Evolutionary conservation across 495 filamentous ascomycete species (phyloP), one percentile per base, ranked within the genome.

Genomic region (Astrothelium subdiscretum): DNA sequence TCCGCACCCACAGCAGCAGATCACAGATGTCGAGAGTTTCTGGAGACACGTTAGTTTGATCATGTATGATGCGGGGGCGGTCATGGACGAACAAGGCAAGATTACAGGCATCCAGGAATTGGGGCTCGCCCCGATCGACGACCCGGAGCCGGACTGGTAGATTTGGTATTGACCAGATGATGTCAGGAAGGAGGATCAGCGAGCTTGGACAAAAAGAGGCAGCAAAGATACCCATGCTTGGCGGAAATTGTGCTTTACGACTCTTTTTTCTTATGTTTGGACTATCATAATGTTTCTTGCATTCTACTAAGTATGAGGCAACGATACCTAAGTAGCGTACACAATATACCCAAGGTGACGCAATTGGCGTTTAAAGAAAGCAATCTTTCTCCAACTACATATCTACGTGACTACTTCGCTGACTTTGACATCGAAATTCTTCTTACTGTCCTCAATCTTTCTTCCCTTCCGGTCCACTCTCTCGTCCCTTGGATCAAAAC

Each of bases 401-500:
- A 6, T 26, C 27, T 35, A 62, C 51, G 20, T 31, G 35, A 29
- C 26, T 3, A 32, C 58, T 35, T 62, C 62, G 13, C 40, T 52
- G 2, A 52, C 62, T 59, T 62, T 48, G n/a, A 15, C n/a, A 10
- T 48, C 5, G 20, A 20, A 10, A 48, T 22, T 61, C 12, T 62
- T 67, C 44, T 67, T 67, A 32, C 43, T 62, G 32, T 65, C 65
- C 65, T 48, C 43, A 48, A 48, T 80, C 35, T 48, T 32, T 66
- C 70, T 86, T 31, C 91, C 90, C 73, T 94, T 96, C 61, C 83
- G 80, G 71, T 88, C 84, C 32, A 96, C 90, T 65, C 92, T 83
- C 74, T 85, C 79, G 76, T 97, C 92, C 44, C 87, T 80, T 1
- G 92, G 92, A 77, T 97, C 88, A 71, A 97, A 97, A 1, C 92